A percentile compares a stretch with the other conserved stretches of the same genome.
Evolutionary conservation across 1,284 basidiomycete genomes (phyloP).

Genomic region (Malassezia nana): DNA sequence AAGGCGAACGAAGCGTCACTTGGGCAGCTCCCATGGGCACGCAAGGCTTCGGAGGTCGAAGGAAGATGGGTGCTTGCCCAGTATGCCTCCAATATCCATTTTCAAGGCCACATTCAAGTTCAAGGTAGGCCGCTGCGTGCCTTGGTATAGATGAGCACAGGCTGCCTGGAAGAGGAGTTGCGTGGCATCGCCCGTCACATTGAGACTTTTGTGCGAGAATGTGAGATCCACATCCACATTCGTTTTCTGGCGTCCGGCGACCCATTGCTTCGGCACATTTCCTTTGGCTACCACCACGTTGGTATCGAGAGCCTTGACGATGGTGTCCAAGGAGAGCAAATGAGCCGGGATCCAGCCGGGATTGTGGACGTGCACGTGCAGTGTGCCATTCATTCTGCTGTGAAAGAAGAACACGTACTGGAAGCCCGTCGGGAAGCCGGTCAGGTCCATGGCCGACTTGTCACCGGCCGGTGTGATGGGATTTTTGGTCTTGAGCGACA

Average conservation of each 20-base stretch:
- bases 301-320: neutral
- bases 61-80: neutral
- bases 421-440: slow-evolving; percentile 8
- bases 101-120: slow-evolving; percentile 1
- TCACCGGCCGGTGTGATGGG: neutral
- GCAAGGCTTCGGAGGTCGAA: neutral
- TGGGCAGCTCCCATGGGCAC: slow-evolving; percentile 13
- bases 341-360: slow-evolving; percentile 15
- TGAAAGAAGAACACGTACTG: neutral
- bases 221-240: neutral
- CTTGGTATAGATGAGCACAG: slow-evolving; percentile 15
- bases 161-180: slow-evolving; percentile 15
- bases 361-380: slow-evolving; percentile 10
- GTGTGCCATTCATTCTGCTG: slow-evolving; percentile 15
- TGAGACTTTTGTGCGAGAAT: slow-evolving; percentile 13
- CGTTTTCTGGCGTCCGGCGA: slow-evolving; percentile 1
- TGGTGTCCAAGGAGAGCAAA: neutral
- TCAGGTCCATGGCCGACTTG: slow-evolving; percentile 6
- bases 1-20: no score
- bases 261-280: neutral
- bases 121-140: neutral
- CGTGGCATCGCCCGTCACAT: slow-evolving; percentile 12
- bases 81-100: slow-evolving; percentile 6
- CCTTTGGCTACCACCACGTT: slow-evolving; percentile 5
- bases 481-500: neutral